Conservation (phyloP, 2,329 filamentous ascomycete genomes). For the Ceratocystis diversiconidia region DNA sequence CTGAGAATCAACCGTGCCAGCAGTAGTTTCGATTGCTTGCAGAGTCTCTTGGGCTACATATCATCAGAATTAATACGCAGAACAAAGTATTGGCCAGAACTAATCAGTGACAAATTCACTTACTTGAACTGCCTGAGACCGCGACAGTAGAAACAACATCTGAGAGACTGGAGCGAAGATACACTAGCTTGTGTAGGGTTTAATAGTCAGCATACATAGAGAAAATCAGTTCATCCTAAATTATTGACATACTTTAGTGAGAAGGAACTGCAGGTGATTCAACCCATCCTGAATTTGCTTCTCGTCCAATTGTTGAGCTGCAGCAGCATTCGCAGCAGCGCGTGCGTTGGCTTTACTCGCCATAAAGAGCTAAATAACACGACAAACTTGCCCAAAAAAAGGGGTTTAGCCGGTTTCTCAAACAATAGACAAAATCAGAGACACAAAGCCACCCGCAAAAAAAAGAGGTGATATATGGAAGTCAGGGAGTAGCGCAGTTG, state of each 20-base stretch:
- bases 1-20: conserved; percentile 9
- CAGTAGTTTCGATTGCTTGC: conserved; percentile 25
- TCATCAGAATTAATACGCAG: neutral
- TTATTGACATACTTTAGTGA: conserved; percentile 15
- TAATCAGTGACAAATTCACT: neutral
- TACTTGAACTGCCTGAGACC: conserved; percentile 11
- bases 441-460: neutral
- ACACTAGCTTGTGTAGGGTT: conserved; percentile 13
- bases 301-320: conserved; percentile 13
- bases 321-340: conserved; percentile 12
- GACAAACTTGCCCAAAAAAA: neutral
- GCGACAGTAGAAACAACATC: conserved; percentile 16
- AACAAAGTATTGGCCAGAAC: neutral
- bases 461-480: neutral
- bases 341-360: conserved; percentile 16
- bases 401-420: neutral
- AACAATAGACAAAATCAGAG: neutral
- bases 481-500: neutral
- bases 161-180: conserved; percentile 17
- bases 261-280: conserved; percentile 17
- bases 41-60: conserved; percentile 31
- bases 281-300: conserved; percentile 16
- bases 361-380: conserved; percentile 6
- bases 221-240: neutral
- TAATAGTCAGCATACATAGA: neutral